Evolutionary conservation across 2,329 filamentous ascomycete species (phyloP).

Genomic region (Mycosphaerelloides madeirae): DNA sequence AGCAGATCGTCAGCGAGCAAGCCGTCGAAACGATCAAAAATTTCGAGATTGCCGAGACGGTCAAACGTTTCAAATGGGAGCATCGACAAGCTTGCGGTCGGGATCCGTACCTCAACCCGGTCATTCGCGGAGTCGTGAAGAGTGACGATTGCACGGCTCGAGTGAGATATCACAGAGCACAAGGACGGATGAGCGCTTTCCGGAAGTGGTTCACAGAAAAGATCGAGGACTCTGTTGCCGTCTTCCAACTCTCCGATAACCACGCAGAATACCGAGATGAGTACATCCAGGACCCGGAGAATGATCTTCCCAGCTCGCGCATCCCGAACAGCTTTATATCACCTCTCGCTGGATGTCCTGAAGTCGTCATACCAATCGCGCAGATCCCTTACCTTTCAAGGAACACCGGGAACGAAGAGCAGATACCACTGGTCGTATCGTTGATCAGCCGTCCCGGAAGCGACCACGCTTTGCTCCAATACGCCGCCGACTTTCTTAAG

Average conservation of each 20-base stretch:
- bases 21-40: too few species aligned
- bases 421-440: not conserved
- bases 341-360: constrained; percentile 5
- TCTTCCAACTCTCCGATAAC: not conserved
- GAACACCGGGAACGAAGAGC: not conserved
- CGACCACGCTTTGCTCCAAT: not conserved
- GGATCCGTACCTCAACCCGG: too few species aligned
- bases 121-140: too few species aligned
- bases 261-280: constrained; percentile 4
- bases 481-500: too few species aligned
- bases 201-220: not conserved
- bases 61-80: too few species aligned
- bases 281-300: not conserved
- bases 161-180: not conserved
- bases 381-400: constrained; percentile 6
- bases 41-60: too few species aligned
- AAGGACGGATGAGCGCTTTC: constrained; percentile 2
- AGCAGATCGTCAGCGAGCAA: too few species aligned
- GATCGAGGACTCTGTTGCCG: not conserved
- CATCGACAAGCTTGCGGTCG: too few species aligned
- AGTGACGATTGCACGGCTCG: constrained; percentile 2
- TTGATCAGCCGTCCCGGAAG: not conserved
- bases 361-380: constrained; percentile 3
- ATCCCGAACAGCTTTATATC: constrained; percentile 6
- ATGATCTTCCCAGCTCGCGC: not conserved